Conservation (phyloP, 257 asterid genomes). For the Gentiana macrophylla region DNA sequence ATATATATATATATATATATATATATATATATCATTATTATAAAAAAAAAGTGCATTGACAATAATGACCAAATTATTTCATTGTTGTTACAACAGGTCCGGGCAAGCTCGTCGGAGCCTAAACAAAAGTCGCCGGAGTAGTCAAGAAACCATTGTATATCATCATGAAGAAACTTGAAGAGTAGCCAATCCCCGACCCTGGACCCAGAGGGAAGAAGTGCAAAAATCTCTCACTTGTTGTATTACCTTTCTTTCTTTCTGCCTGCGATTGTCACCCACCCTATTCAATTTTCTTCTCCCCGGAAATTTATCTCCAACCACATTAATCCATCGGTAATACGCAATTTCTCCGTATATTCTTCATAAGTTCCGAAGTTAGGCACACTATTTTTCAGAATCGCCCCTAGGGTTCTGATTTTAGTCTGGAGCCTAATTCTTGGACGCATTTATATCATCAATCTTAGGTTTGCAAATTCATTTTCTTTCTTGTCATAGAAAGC, state of each 20-base stretch:
- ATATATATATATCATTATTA: too few species aligned
- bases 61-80: too few species aligned
- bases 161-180: too few species aligned
- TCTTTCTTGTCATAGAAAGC: slow-evolving; percentile 1
- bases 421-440: slow-evolving; percentile 11
- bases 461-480: slow-evolving; percentile 5
- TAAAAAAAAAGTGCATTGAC: too few species aligned
- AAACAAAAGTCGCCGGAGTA: too few species aligned
- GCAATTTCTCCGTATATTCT: not conserved
- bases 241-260: too few species aligned
- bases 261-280: not conserved
- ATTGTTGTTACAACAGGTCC: too few species aligned
- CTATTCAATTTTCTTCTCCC: not conserved
- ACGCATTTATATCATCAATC: not conserved
- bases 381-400: not conserved
- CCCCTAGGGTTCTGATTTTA: slow-evolving; percentile 21
- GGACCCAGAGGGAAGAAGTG: too few species aligned
- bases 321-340: slow-evolving; percentile 3
- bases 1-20: too few species aligned
- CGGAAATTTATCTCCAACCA: not conserved
- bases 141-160: too few species aligned
- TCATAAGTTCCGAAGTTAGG: not conserved
- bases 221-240: slow-evolving; percentile 21
- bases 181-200: too few species aligned
- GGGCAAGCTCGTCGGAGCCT: too few species aligned